phyloP scores from a whole-genome alignment of 2,329 filamentous ascomycete genomes.

The Exophiala alcalophila region DNA sequence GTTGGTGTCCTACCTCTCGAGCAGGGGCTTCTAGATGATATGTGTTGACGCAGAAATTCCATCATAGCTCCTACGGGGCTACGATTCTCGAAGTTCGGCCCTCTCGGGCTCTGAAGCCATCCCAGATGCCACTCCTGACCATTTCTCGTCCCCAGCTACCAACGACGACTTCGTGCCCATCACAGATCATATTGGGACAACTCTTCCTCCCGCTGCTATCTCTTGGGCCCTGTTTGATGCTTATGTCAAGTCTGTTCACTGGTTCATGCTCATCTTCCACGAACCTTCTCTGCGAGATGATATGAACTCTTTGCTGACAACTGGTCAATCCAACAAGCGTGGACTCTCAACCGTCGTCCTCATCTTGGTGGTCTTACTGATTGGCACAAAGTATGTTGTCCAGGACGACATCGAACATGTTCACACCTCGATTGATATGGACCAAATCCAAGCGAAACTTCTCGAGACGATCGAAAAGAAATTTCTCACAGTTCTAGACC shows the following conservation, averaged over 20 bases:
- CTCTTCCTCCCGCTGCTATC: conserved; percentile 32
- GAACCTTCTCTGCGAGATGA: conserved; percentile 40
- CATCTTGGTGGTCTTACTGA: conserved; percentile 38
- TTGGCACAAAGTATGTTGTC: conserved; percentile 40
- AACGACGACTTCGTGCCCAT: conserved; percentile 25
- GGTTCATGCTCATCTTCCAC: conserved; percentile 45
- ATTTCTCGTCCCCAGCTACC: not conserved
- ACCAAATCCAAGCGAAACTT: not conserved
- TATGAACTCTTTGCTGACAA: conserved; percentile 34
- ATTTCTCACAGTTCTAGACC: conserved; percentile 42
- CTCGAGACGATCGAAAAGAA: conserved; percentile 34
- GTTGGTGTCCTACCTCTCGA: not conserved
- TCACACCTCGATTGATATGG: conserved; percentile 22
- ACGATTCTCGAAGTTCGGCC: not conserved
- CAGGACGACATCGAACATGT: conserved; percentile 9
- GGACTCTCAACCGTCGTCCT: conserved; percentile 40
- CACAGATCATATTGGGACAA: conserved; percentile 31
- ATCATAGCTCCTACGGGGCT: conserved; percentile 8
- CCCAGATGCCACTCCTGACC: conserved; percentile 8
- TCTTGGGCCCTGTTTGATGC: conserved; percentile 38
- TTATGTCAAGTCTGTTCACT: conserved; percentile 44
- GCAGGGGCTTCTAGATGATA: not conserved
- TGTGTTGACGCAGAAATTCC: not conserved
- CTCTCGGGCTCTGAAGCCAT: not conserved
- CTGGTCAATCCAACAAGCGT: conserved; percentile 35